phyloP scores from a whole-genome alignment of 805 yeast genomes.

The Cyberlindnera subsufficiens region DNA sequence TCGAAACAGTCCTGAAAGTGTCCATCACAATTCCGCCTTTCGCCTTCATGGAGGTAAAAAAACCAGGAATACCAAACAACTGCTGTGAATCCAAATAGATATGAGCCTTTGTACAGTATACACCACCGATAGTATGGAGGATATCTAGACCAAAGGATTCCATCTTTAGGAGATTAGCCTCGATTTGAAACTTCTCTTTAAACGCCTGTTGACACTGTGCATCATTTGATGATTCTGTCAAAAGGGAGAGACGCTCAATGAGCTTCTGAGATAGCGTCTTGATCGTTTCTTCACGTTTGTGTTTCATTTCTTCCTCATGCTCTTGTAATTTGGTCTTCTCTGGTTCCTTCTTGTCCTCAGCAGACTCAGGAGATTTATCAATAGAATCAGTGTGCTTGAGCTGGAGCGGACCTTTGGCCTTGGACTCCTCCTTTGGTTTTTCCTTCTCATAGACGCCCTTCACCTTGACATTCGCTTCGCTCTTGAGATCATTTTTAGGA shows the following conservation, averaged over 20 bases:
- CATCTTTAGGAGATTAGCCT: slow-evolving; percentile 77
- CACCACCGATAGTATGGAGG: slow-evolving; percentile 67
- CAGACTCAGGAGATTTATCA: not conserved
- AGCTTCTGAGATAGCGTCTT: slow-evolving; percentile 57
- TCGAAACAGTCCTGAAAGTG: slow-evolving; percentile 61
- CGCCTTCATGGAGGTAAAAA: slow-evolving; percentile 65
- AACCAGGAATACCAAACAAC: slow-evolving; percentile 63
- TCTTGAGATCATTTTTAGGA: slow-evolving; percentile 3
- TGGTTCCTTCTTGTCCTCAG: slow-evolving; percentile 20
- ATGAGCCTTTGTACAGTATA: slow-evolving; percentile 59
- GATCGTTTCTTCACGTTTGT: slow-evolving; percentile 60
- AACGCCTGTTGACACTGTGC: slow-evolving; percentile 59
- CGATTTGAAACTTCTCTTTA: slow-evolving; percentile 59
- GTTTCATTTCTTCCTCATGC: slow-evolving; percentile 71
- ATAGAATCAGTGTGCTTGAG: slow-evolving; percentile 4
- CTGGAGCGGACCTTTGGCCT: slow-evolving; percentile 1
- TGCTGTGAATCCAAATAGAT: slow-evolving; percentile 62
- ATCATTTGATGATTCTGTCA: slow-evolving; percentile 60
- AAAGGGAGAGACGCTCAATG: slow-evolving; percentile 43
- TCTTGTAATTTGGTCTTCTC: slow-evolving; percentile 45
- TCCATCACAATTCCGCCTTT: slow-evolving; percentile 70
- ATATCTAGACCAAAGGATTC: slow-evolving; percentile 84
- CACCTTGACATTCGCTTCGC: slow-evolving; percentile 20
- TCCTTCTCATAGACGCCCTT: slow-evolving; percentile 13
- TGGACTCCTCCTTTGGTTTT: slow-evolving; percentile 2